Evolutionary conservation across 768 basidiomycete species (phyloP).

Genomic region (Epithele typhae): DNA sequence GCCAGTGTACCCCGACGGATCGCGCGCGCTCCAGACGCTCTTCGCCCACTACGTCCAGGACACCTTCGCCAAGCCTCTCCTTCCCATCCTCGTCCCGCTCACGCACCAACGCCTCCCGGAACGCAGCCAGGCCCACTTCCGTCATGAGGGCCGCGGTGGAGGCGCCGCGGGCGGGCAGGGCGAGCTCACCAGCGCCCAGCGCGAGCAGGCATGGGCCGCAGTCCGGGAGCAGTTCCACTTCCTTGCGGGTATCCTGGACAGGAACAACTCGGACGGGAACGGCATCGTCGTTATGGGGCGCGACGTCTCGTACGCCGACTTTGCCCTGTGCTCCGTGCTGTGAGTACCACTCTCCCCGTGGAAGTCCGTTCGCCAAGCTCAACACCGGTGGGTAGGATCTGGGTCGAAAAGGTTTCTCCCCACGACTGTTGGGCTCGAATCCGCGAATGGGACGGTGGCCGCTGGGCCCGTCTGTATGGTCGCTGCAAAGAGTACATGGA

Average conservation of each 20-base stretch:
- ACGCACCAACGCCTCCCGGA: constrained; percentile 58
- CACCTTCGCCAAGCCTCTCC: constrained; percentile 57
- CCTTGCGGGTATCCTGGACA: constrained; percentile 60
- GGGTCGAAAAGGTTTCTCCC: constrained; percentile 70
- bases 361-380: no score
- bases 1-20: constrained; percentile 66
- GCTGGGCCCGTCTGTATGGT: constrained; percentile 62
- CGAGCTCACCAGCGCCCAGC: constrained; percentile 37
- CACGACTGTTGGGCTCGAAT: constrained; percentile 70
- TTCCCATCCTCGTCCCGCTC: constrained; percentile 67
- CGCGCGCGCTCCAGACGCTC: constrained; percentile 60
- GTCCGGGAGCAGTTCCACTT: constrained; percentile 67
- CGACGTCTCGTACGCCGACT: constrained; percentile 69
- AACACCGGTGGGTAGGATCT: constrained; percentile 33
- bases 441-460: constrained; percentile 63
- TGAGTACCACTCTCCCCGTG: constrained; percentile 11
- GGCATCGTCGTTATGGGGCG: constrained; percentile 61
- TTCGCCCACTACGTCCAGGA: constrained; percentile 72
- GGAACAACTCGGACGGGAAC: constrained; percentile 61
- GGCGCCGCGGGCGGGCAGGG: constrained; percentile 11
- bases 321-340: constrained; percentile 65
- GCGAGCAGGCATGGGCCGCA: constrained; percentile 60
- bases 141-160: constrained; percentile 7
- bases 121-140: constrained; percentile 50
- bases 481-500: constrained; percentile 67